A percentile compares a stretch with the other conserved stretches of the same genome.
Conservation (phyloP, 2,329 filamentous ascomycete species). For the Akanthomyces muscarius region DNA sequence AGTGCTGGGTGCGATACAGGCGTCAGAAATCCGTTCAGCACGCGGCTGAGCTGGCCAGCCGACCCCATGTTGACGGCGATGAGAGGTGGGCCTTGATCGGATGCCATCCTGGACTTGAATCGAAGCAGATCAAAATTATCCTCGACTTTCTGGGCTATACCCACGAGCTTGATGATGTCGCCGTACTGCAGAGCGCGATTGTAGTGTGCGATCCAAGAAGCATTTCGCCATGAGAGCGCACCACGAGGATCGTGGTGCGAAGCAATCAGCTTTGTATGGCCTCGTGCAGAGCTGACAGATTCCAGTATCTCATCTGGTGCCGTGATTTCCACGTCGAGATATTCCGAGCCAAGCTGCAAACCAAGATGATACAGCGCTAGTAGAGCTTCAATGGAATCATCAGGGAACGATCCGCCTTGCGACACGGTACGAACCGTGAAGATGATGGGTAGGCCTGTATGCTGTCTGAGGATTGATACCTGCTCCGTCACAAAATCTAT, state of each 20-base stretch:
- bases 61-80: conserved; percentile 96
- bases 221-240: conserved; percentile 80
- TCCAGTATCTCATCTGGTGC: conserved; percentile 74
- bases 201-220: conserved; percentile 88
- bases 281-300: conserved; percentile 61
- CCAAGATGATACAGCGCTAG: conserved; percentile 73
- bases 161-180: conserved; percentile 92
- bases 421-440: conserved; percentile 84
- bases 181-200: conserved; percentile 87
- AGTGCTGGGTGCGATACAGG: conserved; percentile 86
- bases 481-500: conserved; percentile 78
- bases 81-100: conserved; percentile 72
- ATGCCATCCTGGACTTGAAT: conserved; percentile 74
- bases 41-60: conserved; percentile 80
- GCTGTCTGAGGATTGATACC: conserved; percentile 70
- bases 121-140: conserved; percentile 83
- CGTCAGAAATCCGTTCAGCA: conserved; percentile 89
- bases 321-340: conserved; percentile 87
- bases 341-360: conserved; percentile 81
- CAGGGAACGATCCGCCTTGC: conserved; percentile 86
- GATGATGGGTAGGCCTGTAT: conserved; percentile 73
- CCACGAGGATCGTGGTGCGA: conserved; percentile 89
- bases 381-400: conserved; percentile 66
- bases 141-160: conserved; percentile 67
- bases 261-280: conserved; percentile 79